These are phyloP conservation scores for Psophocarpus tetragonolobus DNA, from an alignment of 306 rosid genomes.

Conservation along the genomic window DNA sequence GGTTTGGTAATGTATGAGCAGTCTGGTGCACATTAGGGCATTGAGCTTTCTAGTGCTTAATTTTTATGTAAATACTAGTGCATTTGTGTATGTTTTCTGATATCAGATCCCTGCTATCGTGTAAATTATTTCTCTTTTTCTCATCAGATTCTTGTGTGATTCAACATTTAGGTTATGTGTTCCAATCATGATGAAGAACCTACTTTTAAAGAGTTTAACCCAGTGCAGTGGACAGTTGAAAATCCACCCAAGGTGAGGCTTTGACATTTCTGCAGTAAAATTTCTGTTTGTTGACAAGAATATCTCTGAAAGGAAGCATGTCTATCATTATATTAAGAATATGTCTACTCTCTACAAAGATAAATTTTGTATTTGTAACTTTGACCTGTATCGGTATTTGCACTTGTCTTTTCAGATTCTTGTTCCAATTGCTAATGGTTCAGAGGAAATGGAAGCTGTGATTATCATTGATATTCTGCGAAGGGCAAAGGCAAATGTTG, in stretches of 20 bases:
- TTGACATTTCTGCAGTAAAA: neutral
- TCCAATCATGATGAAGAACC: slow-evolving; percentile 72
- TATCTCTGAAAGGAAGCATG: slow-evolving; percentile 1
- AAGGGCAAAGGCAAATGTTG: slow-evolving; percentile 81
- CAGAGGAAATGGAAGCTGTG: slow-evolving; percentile 96
- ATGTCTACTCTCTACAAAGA: neutral
- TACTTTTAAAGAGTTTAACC: slow-evolving; percentile 68
- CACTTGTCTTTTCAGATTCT: slow-evolving; percentile 64
- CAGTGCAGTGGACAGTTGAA: slow-evolving; percentile 66
- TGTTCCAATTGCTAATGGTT: slow-evolving; percentile 84
- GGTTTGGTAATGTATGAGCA: neutral
- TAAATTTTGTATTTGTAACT: neutral
- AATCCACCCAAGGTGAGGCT: slow-evolving; percentile 70
- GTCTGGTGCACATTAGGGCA: neutral
- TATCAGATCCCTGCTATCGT: neutral
- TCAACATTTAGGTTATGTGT: slow-evolving; percentile 63
- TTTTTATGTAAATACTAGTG: slow-evolving; percentile 2
- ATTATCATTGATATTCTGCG: slow-evolving; percentile 78
- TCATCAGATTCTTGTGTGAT: slow-evolving; percentile 22
- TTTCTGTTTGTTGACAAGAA: neutral
- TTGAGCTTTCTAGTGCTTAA: neutral
- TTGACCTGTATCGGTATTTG: slow-evolving; percentile 7
- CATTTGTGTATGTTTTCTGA: neutral
- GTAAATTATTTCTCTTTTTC: neutral
- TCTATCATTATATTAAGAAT: neutral